These are phyloP conservation scores for Lactarius tabidus DNA, from an alignment of 768 basidiomycete genomes.

Conservation along the genomic window DNA sequence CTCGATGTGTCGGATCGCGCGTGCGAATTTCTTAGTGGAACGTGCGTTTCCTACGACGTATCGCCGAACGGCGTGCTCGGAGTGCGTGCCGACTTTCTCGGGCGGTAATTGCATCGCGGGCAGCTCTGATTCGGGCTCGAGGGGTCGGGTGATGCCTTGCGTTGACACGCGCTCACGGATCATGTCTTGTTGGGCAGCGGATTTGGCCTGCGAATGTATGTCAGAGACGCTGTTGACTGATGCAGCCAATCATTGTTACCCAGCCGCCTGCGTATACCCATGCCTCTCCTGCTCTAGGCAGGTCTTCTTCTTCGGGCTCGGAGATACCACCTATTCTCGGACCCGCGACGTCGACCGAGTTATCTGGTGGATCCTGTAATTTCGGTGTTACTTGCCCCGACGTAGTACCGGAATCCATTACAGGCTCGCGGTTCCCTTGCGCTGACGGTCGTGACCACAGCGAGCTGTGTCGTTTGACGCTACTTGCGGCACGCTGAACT, in stretches of 20 bases:
- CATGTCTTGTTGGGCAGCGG: slow-evolving; percentile 52
- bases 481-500: slow-evolving; percentile 4
- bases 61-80: slow-evolving; percentile 71
- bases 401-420: not conserved
- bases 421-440: not conserved
- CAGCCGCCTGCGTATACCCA: slow-evolving; percentile 49
- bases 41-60: slow-evolving; percentile 59
- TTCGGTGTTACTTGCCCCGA: slow-evolving; percentile 9
- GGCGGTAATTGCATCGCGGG: slow-evolving; percentile 59
- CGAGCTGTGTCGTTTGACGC: slow-evolving; percentile 9
- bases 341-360: slow-evolving; percentile 26
- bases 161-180: slow-evolving; percentile 89
- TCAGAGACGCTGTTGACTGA: not conserved
- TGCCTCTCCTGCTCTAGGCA: slow-evolving; percentile 53
- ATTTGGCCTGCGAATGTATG: slow-evolving; percentile 28
- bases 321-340: slow-evolving; percentile 23
- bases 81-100: slow-evolving; percentile 67
- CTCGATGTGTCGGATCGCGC: slow-evolving; percentile 54
- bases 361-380: slow-evolving; percentile 7
- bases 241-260: slow-evolving; percentile 31
- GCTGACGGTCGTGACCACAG: not conserved
- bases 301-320: slow-evolving; percentile 21
- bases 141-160: slow-evolving; percentile 71
- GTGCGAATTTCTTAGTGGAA: slow-evolving; percentile 67
- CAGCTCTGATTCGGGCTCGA: slow-evolving; percentile 70